These are phyloP conservation scores for Malassezia yamatoensis DNA, from an alignment of 1,284 basidiomycete species.

Conservation along the genomic window DNA sequence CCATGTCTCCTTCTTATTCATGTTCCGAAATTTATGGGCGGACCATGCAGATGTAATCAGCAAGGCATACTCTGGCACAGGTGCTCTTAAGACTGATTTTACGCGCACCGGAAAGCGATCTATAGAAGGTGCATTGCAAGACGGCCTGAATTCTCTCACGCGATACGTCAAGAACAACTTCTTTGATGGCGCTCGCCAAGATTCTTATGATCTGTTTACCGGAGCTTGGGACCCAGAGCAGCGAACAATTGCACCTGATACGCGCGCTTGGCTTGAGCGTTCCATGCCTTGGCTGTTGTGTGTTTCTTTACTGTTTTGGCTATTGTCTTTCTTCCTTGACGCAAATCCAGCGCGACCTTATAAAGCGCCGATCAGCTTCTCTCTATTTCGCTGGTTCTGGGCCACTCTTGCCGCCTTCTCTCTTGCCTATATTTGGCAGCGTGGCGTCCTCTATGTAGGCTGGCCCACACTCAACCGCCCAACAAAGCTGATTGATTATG, in stretches of 20 bases:
- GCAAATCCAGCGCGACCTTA: slow-evolving; percentile 9
- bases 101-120: slow-evolving; percentile 75
- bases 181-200: slow-evolving; percentile 81
- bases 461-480: slow-evolving; percentile 45
- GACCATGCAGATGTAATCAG: slow-evolving; percentile 90
- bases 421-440: slow-evolving; percentile 32
- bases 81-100: slow-evolving; percentile 92
- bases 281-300: slow-evolving; percentile 72
- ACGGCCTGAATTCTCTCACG: slow-evolving; percentile 73
- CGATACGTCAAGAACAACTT: slow-evolving; percentile 95
- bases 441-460: slow-evolving; percentile 42
- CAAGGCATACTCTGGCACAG: slow-evolving; percentile 84
- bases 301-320: slow-evolving; percentile 60
- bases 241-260: slow-evolving; percentile 64
- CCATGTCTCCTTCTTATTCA: slow-evolving; percentile 52
- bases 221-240: slow-evolving; percentile 66
- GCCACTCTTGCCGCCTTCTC: slow-evolving; percentile 21
- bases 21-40: slow-evolving; percentile 94
- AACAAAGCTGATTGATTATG: slow-evolving; percentile 36
- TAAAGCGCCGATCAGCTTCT: slow-evolving; percentile 9
- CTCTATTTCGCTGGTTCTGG: slow-evolving; percentile 29
- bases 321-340: slow-evolving; percentile 26
- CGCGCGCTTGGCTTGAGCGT: slow-evolving; percentile 66
- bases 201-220: slow-evolving; percentile 67
- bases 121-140: slow-evolving; percentile 69